Percentiles rank a stretch among this genome's conserved stretches.
These are phyloP conservation scores for Populus hybrid DNA, from an alignment of 441 rosid species.

Conservation along the genomic window DNA sequence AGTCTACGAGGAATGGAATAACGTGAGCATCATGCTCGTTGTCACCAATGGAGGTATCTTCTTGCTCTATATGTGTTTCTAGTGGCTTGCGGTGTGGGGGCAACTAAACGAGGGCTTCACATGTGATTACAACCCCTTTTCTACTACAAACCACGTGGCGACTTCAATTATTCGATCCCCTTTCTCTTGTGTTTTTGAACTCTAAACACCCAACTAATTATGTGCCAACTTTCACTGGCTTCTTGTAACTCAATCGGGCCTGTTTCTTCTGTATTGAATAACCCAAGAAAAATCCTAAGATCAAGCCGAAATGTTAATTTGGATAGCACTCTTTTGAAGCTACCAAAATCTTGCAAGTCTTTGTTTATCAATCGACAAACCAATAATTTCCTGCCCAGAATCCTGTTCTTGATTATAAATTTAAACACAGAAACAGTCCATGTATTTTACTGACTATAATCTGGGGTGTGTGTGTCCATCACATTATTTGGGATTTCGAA, in stretches of 20 bases:
- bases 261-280: constrained; percentile 2
- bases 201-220: not conserved
- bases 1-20: constrained; percentile 35
- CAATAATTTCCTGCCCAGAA: constrained; percentile 25
- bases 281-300: not conserved
- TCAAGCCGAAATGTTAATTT: constrained; percentile 6
- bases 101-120: constrained; percentile 39
- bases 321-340: not conserved
- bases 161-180: constrained; percentile 24
- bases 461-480: constrained; percentile 13
- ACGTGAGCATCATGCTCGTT: constrained; percentile 48
- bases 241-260: not conserved
- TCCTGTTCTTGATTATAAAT: constrained; percentile 13
- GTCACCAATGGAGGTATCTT: constrained; percentile 28
- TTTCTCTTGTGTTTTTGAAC: not conserved
- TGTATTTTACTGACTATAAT: constrained; percentile 1
- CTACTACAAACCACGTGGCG: constrained; percentile 49
- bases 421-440: constrained; percentile 14
- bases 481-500: constrained; percentile 26
- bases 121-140: constrained; percentile 39
- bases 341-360: not conserved
- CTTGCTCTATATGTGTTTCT: constrained; percentile 4
- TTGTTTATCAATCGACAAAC: constrained; percentile 20
- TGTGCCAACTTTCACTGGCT: not conserved
- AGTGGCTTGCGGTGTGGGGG: constrained; percentile 26